phyloP scores from a whole-genome alignment of 2,329 filamentous ascomycete genomes.

The Sphaerostilbella broomeana region DNA sequence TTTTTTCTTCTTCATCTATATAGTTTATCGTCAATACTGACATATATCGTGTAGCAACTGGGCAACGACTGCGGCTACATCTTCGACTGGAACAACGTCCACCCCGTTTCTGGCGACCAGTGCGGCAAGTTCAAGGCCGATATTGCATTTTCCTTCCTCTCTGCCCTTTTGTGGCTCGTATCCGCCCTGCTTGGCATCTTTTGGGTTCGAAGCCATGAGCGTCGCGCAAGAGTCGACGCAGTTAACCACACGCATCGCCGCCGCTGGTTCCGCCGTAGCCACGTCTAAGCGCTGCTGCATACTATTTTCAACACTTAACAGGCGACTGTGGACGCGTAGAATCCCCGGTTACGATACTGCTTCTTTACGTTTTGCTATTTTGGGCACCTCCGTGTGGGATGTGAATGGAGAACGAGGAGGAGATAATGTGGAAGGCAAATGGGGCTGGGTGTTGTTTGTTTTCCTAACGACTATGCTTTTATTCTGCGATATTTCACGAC shows the following conservation, averaged over 20 bases:
- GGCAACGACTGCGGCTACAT: constrained; percentile 46
- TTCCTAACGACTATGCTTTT: no score
- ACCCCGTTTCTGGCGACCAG: constrained; percentile 36
- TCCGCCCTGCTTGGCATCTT: constrained; percentile 53
- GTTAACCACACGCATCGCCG: constrained; percentile 28
- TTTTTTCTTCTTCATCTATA: not conserved
- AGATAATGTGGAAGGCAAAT: no score
- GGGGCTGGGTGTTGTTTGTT: no score
- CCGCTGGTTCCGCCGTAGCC: constrained; percentile 38
- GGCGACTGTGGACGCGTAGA: no score
- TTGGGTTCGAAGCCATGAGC: constrained; percentile 41
- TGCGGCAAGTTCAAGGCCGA: constrained; percentile 66
- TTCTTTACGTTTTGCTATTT: no score
- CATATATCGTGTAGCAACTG: constrained; percentile 28
- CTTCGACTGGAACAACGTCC: constrained; percentile 55
- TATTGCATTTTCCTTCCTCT: constrained; percentile 66
- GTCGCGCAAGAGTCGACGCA: constrained; percentile 28
- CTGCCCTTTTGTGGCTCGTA: constrained; percentile 63
- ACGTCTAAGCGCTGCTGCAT: constrained; percentile 28
- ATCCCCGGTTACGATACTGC: no score
- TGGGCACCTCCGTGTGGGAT: no score
- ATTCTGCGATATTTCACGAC: no score
- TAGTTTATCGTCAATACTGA: not conserved
- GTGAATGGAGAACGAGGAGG: no score
- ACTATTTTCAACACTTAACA: no score